Percentiles rank a stretch among this genome's conserved stretches.
phyloP scores from a whole-genome alignment of 805 yeast genomes.

The Wickerhamomyces xylosicus region DNA sequence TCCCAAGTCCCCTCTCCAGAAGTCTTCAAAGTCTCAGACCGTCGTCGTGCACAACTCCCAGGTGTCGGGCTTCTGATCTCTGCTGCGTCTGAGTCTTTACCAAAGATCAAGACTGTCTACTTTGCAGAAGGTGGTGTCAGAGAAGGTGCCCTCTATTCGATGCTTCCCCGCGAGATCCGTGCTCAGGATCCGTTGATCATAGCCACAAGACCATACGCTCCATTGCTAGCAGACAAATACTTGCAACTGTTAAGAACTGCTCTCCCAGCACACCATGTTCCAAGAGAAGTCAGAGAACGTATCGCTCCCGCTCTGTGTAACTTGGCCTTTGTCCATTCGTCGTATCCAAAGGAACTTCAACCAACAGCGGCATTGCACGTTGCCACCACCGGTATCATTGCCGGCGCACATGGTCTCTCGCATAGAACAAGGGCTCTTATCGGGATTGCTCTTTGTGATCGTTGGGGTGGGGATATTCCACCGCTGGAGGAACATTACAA shows the following conservation, averaged over 20 bases:
- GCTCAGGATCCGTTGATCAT: slow-evolving; percentile 60
- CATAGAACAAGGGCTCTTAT: slow-evolving; percentile 62
- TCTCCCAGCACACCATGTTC: slow-evolving; percentile 46
- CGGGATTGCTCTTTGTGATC: slow-evolving; percentile 64
- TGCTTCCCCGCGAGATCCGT: slow-evolving; percentile 45
- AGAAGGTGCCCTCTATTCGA: slow-evolving; percentile 63
- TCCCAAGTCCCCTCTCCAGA: slow-evolving; percentile 33
- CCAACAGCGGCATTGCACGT: slow-evolving; percentile 65
- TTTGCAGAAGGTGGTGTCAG: slow-evolving; percentile 73
- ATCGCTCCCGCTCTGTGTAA: slow-evolving; percentile 66
- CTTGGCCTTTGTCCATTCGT: slow-evolving; percentile 65
- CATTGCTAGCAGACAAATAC: slow-evolving; percentile 49
- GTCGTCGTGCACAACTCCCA: slow-evolving; percentile 58
- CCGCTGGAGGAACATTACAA: slow-evolving; percentile 39
- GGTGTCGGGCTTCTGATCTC: slow-evolving; percentile 55
- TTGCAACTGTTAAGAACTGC: slow-evolving; percentile 43
- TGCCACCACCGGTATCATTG: slow-evolving; percentile 64
- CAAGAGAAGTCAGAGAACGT: slow-evolving; percentile 44
- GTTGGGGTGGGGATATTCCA: slow-evolving; percentile 78
- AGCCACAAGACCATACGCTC: slow-evolving; percentile 66
- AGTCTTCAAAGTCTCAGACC: slow-evolving; percentile 55
- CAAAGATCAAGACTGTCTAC: slow-evolving; percentile 49
- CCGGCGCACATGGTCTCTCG: slow-evolving; percentile 68
- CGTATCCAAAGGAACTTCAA: slow-evolving; percentile 69
- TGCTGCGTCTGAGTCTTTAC: slow-evolving; percentile 53